phyloP scores from a whole-genome alignment of 1,284 basidiomycete species.

The Heimioporus retisporus region DNA sequence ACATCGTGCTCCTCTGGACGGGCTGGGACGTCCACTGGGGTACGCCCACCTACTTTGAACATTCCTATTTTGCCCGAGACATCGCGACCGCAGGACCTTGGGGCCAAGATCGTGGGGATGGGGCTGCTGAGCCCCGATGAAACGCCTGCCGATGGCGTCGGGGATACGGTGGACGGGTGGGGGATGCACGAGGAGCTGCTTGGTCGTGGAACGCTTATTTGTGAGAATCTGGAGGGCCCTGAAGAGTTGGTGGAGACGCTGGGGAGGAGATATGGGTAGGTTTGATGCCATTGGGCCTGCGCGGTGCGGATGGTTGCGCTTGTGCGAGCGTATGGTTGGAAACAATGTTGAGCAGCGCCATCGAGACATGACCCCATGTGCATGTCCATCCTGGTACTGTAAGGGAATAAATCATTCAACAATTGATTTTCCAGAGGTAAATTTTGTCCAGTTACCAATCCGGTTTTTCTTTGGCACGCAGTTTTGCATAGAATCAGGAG shows the following conservation, averaged over 20 bases:
- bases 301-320: slow-evolving; percentile 73
- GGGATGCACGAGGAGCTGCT: slow-evolving; percentile 67
- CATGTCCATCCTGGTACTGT: no score
- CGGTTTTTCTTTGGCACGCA: no score
- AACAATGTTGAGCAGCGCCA: neutral
- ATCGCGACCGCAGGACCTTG: slow-evolving; percentile 59
- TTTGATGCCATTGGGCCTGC: slow-evolving; percentile 66
- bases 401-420: no score
- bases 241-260: slow-evolving; percentile 40
- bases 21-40: slow-evolving; percentile 71
- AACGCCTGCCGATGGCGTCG: slow-evolving; percentile 47
- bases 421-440: no score
- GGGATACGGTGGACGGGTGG: slow-evolving; percentile 27
- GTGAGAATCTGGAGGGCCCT: slow-evolving; percentile 72
- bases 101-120: slow-evolving; percentile 65
- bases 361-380: no score
- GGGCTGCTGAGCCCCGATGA: slow-evolving; percentile 77
- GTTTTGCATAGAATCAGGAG: no score
- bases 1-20: slow-evolving; percentile 62
- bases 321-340: slow-evolving; percentile 70
- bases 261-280: slow-evolving; percentile 55
- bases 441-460: no score
- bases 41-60: slow-evolving; percentile 61
- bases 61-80: slow-evolving; percentile 69
- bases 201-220: slow-evolving; percentile 67